Base-by-base conservation (phyloP, 2,329 filamentous ascomycete genomes). In the Orbilia ellipsospora region DNA sequence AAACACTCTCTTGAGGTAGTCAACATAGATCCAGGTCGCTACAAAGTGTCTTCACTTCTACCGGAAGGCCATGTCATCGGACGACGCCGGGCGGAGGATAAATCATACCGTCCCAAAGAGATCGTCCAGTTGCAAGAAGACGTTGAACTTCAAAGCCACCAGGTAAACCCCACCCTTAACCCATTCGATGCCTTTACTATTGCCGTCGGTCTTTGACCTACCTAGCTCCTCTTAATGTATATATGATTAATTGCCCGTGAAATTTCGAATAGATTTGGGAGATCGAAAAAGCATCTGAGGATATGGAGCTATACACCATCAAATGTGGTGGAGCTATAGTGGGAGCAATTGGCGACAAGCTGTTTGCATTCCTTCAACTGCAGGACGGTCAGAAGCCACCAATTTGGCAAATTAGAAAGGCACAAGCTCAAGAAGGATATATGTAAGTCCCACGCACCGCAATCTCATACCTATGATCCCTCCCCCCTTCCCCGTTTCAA, bases 11-110 rank as follows among this genome's bases (percentile, higher is more conserved):
- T 36, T 1, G 31, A 36, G 31, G 31, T 36, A 7, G 31, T 36
- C 31, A 36, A 6, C 5, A 10, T 36, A 36, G 31, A 36, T 7
- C 6, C 31, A 36, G 31, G 31, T 10, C 31, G 31, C 31, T 36
- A 36, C 31, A 36, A 6, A 6, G 8, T 36, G 1, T 7, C 31
- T 36, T 36, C 31, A 6, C 5, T 13, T 2, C 57, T 31, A 23
- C 18, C 45, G 10, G 16, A 10, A 40, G 40, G 7, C 5, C 4
- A 4, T 61, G 40, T 31, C 7, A 45, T 63, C 16, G 60, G 60
- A 31, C n/a, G 60, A 63, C 15, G 23, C 3, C n/a, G 1, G 4
- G 5, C 6, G 4, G 60, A 63, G 40, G 60, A 54, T 52, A 52
- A 23, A 52, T 63, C 60, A 5, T 36, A 40, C 26, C 6, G 26